Percentiles rank a stretch among this genome's conserved stretches.
Conservation (phyloP, 2,329 filamentous ascomycete species). For the Venturia asperata region DNA sequence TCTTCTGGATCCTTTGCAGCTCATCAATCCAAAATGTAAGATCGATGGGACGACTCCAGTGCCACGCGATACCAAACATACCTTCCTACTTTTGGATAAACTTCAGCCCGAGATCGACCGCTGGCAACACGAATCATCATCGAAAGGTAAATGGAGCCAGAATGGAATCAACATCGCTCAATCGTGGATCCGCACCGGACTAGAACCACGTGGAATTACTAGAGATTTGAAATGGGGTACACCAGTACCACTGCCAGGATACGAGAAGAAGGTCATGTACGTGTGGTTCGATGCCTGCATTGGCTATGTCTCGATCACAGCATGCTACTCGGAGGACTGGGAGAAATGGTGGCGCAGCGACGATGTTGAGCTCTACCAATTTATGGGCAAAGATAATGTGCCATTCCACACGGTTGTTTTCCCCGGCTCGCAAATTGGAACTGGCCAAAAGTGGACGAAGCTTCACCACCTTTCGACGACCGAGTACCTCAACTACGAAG, state of each 20-base stretch:
- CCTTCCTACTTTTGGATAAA: conserved; percentile 81
- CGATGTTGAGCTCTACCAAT: conserved; percentile 82
- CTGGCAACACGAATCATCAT: conserved; percentile 69
- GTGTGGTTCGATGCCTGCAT: conserved; percentile 93
- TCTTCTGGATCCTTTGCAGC: conserved; percentile 44
- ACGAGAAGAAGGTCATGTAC: conserved; percentile 77
- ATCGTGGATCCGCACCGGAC: conserved; percentile 73
- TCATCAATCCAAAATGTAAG: conserved; percentile 86
- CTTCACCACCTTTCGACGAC: conserved; percentile 82
- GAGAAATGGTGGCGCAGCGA: conserved; percentile 92
- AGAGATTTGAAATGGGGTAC: conserved; percentile 88
- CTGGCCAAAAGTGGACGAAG: conserved; percentile 79
- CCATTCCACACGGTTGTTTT: conserved; percentile 89
- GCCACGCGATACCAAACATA: conserved; percentile 75
- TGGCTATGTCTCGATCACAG: conserved; percentile 91
- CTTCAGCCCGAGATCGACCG: conserved; percentile 68
- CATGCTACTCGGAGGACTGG: conserved; percentile 83
- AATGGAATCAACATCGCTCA: conserved; percentile 72
- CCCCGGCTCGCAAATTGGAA: conserved; percentile 79
- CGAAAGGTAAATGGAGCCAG: conserved; percentile 67
- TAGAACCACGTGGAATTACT: conserved; percentile 83
- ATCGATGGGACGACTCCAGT: conserved; percentile 78
- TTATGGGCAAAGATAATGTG: conserved; percentile 90
- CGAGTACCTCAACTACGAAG: conserved; percentile 51
- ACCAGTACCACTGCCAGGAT: conserved; percentile 52